These are phyloP conservation scores for Trichoderma lentiforme DNA, from an alignment of 2,329 filamentous ascomycete species.

Conservation along the genomic window DNA sequence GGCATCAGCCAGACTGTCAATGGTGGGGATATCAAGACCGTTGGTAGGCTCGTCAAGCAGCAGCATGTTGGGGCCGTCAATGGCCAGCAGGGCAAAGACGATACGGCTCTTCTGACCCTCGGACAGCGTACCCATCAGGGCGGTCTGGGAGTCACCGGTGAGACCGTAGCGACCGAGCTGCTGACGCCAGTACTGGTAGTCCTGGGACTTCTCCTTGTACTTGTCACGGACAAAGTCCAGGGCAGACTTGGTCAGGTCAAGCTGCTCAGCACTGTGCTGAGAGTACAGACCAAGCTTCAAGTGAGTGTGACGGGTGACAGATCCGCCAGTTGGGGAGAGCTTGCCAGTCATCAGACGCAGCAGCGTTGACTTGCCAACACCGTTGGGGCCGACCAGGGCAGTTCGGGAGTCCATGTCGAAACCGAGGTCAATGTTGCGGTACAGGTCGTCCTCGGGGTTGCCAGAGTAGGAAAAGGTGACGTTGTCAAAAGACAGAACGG, in stretches of 20 bases:
- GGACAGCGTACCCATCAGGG: conserved; percentile 95
- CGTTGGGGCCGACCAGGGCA: conserved; percentile 94
- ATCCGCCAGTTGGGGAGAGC: conserved; percentile 77
- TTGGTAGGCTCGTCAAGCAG: conserved; percentile 98
- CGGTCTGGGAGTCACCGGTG: conserved; percentile 88
- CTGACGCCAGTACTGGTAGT: conserved; percentile 99
- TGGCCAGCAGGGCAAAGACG: conserved; percentile 92
- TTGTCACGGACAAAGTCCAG: conserved; percentile 98
- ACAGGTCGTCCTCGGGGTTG: conserved; percentile 82
- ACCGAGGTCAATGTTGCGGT: conserved; percentile 95
- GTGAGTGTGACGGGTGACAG: conserved; percentile 90
- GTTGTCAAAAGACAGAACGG: conserved; percentile 92
- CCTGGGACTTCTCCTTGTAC: conserved; percentile 83
- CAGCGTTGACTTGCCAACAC: conserved; percentile 97
- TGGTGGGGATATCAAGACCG: conserved; percentile 97
- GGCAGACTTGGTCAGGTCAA: conserved; percentile 95
- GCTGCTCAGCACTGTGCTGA: conserved; percentile 97
- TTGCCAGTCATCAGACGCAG: conserved; percentile 96
- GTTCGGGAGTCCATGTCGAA: conserved; percentile 99
- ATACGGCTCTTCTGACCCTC: conserved; percentile 98
- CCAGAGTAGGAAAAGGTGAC: conserved; percentile 99
- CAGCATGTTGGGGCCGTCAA: conserved; percentile 96
- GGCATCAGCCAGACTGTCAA: conserved; percentile 94
- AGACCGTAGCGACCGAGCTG: conserved; percentile 94
- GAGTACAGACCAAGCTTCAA: conserved; percentile 98